Base-by-base conservation (phyloP, 345 rosid genomes). In the Linum tenue region DNA sequence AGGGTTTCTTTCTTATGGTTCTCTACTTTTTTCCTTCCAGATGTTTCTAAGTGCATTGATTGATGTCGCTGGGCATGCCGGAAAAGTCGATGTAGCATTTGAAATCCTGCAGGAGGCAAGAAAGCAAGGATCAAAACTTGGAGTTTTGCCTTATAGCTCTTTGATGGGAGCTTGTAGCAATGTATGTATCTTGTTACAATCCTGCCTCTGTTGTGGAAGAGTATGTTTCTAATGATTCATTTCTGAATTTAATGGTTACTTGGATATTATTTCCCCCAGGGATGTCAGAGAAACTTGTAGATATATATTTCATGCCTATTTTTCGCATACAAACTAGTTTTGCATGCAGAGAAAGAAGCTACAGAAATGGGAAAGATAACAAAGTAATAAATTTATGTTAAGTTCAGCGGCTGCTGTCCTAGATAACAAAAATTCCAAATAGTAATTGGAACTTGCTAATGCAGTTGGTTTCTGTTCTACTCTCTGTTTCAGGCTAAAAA, bases 81-180 rank as follows among this genome's bases (percentile, higher is more conserved):
- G 86, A 67, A 81, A 80, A 71, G 56, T 92, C 71, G 91, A 89
- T 65, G 81, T 83, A 69, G 96, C 97, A 68, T 87, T 92, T 72
- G 82, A 87, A 16, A 71, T 84, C 64, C 69, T 88, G 55, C 79
- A 75, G 68, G 91, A 82, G 73, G 94, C 94, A 59, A 80, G 73
- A 79, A 73, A 67, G 70, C 79, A 77, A 65, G 91, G 91, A 71
- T 75, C 75, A 63, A 83, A 56, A 65, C 76, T 77, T 75, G 96
- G 97, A 75, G 84, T 83, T 50, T 67, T 92, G 76, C 71, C 91
- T 72, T 92, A 90, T 72, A 90, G 98, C 82, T 88, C 98, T 64
- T 76, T 92, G 78, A 92, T 92, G 98, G 98, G 98, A 78, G 97
- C 98, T 77, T 90, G 97, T 82, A 76, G 91, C 80, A 87, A 90